Percentiles rank a stretch among this genome's conserved stretches.
phyloP scores from a whole-genome alignment of 352 stramenopile species.

The Globisporangium nodosum region DNA sequence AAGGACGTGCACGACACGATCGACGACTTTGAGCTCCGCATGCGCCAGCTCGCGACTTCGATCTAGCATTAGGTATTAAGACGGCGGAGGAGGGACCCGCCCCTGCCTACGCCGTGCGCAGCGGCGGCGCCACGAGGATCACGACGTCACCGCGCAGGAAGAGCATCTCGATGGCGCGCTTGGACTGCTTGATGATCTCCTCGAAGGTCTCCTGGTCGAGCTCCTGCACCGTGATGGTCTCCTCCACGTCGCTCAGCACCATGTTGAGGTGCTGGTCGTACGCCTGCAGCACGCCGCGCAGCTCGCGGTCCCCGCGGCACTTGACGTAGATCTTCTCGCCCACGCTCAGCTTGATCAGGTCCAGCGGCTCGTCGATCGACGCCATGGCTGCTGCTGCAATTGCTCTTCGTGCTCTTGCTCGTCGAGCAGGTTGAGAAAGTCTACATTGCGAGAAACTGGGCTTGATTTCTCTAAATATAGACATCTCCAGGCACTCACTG shows the following conservation, averaged over 20 bases:
- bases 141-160: conserved; percentile 99
- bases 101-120: conserved; percentile 80
- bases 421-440: background rate
- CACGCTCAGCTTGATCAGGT: conserved; percentile 98
- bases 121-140: conserved; percentile 96
- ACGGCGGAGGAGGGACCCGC: background rate
- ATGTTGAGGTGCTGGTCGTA: conserved; percentile 99
- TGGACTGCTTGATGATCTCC: conserved; percentile 95
- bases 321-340: conserved; percentile 99
- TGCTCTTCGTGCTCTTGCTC: background rate
- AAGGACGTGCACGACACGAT: conserved; percentile 31
- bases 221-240: conserved; percentile 96
- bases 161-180: conserved; percentile 97
- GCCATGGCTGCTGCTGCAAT: conserved; percentile 30
- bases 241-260: conserved; percentile 97
- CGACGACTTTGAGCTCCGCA: conserved; percentile 32
- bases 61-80: conserved; percentile 2
- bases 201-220: conserved; percentile 98
- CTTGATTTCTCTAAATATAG: background rate
- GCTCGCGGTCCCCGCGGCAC: conserved; percentile 95
- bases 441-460: conserved; percentile 3
- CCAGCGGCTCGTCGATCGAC: conserved; percentile 94
- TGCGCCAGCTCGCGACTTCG: conserved; percentile 16
- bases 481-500: conserved; percentile 6
- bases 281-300: conserved; percentile 95